Conservation (phyloP, 2,329 filamentous ascomycete genomes). For the Aspergillus quadrilineatus region DNA sequence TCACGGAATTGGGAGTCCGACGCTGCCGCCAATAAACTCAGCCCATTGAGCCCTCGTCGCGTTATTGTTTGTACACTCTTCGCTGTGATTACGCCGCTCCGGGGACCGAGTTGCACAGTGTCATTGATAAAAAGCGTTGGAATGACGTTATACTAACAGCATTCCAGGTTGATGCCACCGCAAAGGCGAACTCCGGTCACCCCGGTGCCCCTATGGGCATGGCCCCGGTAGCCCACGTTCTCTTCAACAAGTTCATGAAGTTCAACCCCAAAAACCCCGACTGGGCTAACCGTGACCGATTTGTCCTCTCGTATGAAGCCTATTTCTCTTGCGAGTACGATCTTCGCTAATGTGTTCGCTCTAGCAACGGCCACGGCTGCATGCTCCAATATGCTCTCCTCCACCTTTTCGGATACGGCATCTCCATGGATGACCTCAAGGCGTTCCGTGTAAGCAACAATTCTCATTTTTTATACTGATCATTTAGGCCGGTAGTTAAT, state of each 20-base stretch:
- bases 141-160: conserved; percentile 12
- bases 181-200: conserved; percentile 94
- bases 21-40: neutral
- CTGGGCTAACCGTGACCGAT: conserved; percentile 96
- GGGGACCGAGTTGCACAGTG: neutral
- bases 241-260: conserved; percentile 98
- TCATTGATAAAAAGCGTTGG: neutral
- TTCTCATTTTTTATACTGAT: neutral
- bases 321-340: neutral
- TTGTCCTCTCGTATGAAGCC: conserved; percentile 89
- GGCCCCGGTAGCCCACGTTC: conserved; percentile 92
- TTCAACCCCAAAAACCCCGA: conserved; percentile 99
- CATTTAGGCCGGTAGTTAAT: neutral
- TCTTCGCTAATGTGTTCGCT: conserved; percentile 15
- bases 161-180: conserved; percentile 89
- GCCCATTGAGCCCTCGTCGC: neutral
- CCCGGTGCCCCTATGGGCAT: conserved; percentile 97
- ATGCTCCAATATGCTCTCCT: conserved; percentile 99
- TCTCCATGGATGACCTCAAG: conserved; percentile 91
- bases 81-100: neutral
- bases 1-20: conserved; percentile 1
- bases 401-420: conserved; percentile 87
- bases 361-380: conserved; percentile 95
- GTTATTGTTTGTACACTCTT: neutral
- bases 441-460: conserved; percentile 77